phyloP scores from a whole-genome alignment of 441 rosid genomes.

The Populus hybrid region DNA sequence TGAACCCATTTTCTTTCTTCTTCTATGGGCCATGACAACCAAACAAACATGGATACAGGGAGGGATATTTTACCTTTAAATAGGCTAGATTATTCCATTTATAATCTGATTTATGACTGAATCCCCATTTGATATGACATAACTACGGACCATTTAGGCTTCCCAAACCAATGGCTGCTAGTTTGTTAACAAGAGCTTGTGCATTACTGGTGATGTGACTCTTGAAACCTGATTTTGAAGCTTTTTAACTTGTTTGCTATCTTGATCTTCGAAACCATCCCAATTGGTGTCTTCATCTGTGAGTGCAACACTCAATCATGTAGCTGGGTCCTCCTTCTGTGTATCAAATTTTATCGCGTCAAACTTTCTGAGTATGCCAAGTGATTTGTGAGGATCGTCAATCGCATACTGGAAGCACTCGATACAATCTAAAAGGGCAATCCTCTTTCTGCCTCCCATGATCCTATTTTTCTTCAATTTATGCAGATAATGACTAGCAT shows the following conservation, averaged over 20 bases:
- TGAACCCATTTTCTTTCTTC: too few species aligned
- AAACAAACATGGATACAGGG: neutral
- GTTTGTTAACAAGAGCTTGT: conserved; percentile 70
- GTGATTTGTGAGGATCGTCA: conserved; percentile 62
- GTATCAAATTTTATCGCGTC: conserved; percentile 35
- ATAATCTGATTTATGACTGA: neutral
- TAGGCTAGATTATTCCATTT: conserved; percentile 3
- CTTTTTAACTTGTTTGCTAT: conserved; percentile 28
- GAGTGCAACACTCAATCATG: conserved; percentile 70
- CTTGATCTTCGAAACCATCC: conserved; percentile 59
- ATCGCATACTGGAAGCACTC: conserved; percentile 51
- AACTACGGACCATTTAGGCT: conserved; percentile 10
- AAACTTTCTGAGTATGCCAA: conserved; percentile 47
- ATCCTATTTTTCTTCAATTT: conserved; percentile 27
- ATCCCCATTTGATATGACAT: neutral
- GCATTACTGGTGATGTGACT: conserved; percentile 63
- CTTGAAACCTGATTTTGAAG: conserved; percentile 39
- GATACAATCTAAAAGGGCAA: conserved; percentile 65
- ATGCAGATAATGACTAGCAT: conserved; percentile 26
- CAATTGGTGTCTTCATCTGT: conserved; percentile 71
- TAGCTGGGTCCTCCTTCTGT: conserved; percentile 58
- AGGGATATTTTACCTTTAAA: neutral
- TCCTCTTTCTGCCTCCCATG: conserved; percentile 34
- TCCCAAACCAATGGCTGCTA: conserved; percentile 51
- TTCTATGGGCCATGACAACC: neutral